Conservation (phyloP, 129 eudicot genomes). For the Helianthus tuberosus region DNA sequence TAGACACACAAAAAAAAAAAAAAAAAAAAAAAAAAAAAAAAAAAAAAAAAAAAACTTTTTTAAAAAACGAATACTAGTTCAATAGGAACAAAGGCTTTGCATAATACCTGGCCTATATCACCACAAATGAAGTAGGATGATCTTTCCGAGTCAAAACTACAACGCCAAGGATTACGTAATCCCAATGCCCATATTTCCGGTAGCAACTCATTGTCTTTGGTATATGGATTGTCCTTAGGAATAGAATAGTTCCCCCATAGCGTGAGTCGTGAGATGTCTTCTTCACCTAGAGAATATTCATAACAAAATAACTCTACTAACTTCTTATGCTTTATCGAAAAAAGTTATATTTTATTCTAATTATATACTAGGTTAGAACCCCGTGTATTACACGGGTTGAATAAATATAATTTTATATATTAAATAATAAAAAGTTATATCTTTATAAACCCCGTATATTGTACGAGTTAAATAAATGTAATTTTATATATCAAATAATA, state of each 20-base stretch:
- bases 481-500: too few relatives aligned
- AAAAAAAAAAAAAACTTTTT: too few relatives aligned
- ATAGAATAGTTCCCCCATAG: slow-evolving; percentile 93
- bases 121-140: slow-evolving; percentile 76
- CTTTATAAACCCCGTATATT: too few relatives aligned
- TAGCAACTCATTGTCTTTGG: slow-evolving; percentile 44
- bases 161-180: slow-evolving; percentile 83
- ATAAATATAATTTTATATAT: too few relatives aligned
- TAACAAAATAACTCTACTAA: too few relatives aligned
- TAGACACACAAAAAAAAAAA: not conserved
- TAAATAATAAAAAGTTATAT: too few relatives aligned
- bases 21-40: not conserved
- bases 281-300: slow-evolving; percentile 40
- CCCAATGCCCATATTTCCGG: slow-evolving; percentile 90
- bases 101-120: slow-evolving; percentile 75
- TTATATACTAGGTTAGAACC: too few relatives aligned
- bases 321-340: too few relatives aligned
- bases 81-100: not conserved
- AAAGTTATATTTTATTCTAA: too few relatives aligned
- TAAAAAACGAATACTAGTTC: not conserved
- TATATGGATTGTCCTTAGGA: slow-evolving; percentile 74
- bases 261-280: slow-evolving; percentile 43
- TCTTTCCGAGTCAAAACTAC: slow-evolving; percentile 82
- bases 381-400: too few relatives aligned
- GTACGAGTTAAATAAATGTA: too few relatives aligned